Evolutionary conservation across 2,329 filamentous ascomycete genomes (phyloP), one percentile per base, ranked within the genome.

Genomic region (Aspergillus glaucus): DNA sequence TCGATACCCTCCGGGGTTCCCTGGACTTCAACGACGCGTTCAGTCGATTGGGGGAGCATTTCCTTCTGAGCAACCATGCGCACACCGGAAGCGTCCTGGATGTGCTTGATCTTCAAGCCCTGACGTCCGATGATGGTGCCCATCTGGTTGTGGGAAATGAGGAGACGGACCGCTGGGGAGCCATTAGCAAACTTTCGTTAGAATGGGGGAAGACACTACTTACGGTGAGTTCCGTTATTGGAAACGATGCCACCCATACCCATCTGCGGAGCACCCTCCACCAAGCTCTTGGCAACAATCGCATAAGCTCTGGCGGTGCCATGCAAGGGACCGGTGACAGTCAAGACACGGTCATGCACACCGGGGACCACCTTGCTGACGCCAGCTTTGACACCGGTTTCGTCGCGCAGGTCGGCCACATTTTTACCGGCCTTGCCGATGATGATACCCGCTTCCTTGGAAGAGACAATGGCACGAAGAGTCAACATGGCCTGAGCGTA

Each of bases 131-230:
- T 98, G 75, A 98, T 96, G 63, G 93, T 98, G 54, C 93, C 93
- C 93, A 98, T 98, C 75, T 98, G 93, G 71, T 97, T 97, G 77
- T 98, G 92, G 30, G 93, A 98, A 71, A 98, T 97, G 68, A 98
- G 85, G 28, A 98, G 85, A 67, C 95, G 95, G 70, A 98, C 88
- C 53, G 93, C 93, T 98, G 59, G 19, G 52, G 19, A 46, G 44
- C 37, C 15, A 44, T 60, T 57, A 60, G 62, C 47, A 46, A 46
- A 15, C 15, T 15, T 3, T 7, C 21, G 3, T 26, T 37, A 32
- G 26, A 34, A 46, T 53, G 47, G 47, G 43, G 43, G 37, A 50
- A 34, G 8, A 40, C 17, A 30, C 41, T 30, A 79, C 88, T 73
- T 85, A 98, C 93, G 89, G 71, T 97, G 93, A 61, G 92, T 96